A percentile compares a stretch with the other conserved stretches of the same genome.
phyloP scores from a whole-genome alignment of 495 filamentous ascomycete genomes.

The Podospora tetraspora region DNA sequence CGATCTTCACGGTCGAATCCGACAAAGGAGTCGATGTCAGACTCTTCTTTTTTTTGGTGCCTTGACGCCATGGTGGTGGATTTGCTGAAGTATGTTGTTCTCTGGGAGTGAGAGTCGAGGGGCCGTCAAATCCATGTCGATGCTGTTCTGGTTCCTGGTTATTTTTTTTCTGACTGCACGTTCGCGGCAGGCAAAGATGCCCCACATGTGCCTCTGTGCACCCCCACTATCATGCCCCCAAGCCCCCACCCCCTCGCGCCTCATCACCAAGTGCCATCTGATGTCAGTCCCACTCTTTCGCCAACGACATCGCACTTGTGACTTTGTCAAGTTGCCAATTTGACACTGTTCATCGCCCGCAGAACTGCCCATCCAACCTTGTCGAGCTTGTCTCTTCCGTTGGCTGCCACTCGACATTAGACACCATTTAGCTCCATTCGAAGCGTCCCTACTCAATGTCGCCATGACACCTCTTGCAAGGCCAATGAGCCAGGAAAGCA shows the following conservation, averaged over 20 bases:
- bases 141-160: neutral
- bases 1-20: constrained; percentile 34
- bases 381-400: too few species aligned
- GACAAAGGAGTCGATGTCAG: constrained; percentile 28
- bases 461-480: neutral
- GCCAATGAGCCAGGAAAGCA: neutral
- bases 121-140: neutral
- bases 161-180: neutral
- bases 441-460: neutral
- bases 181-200: neutral
- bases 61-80: constrained; percentile 1
- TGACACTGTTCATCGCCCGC: too few species aligned
- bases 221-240: neutral
- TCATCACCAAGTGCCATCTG: neutral
- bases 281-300: neutral
- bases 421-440: too few species aligned
- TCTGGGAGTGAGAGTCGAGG: neutral
- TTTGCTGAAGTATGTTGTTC: neutral
- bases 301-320: neutral
- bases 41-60: constrained; percentile 22
- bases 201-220: neutral
- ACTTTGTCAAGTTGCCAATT: too few species aligned
- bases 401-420: too few species aligned
- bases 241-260: neutral
- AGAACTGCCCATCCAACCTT: too few species aligned